These are phyloP conservation scores for Neophaeococcomyces aloes DNA, from an alignment of 2,329 filamentous ascomycete species.

Conservation along the genomic window DNA sequence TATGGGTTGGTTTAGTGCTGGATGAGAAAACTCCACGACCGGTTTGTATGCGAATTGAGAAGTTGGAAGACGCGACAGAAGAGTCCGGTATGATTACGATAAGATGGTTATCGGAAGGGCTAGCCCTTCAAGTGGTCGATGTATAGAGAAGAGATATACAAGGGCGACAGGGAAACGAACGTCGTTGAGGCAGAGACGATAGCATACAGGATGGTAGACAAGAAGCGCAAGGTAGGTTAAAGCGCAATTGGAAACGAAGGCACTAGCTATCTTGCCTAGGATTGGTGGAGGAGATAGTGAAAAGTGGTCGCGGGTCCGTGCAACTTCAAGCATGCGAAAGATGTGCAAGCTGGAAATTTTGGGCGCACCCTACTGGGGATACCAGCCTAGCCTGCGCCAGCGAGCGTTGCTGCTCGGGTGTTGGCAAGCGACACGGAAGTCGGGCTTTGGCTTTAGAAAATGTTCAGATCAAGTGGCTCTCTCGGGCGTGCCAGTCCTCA, in stretches of 20 bases:
- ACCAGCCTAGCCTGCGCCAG: background rate
- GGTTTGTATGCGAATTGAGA: background rate
- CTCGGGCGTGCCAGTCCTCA: constrained; percentile 3
- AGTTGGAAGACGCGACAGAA: background rate
- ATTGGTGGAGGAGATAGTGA: constrained; percentile 7
- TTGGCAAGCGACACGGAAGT: constrained; percentile 2
- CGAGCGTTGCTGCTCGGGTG: constrained; percentile 1
- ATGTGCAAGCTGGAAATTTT: constrained; percentile 1
- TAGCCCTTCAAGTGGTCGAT: background rate
- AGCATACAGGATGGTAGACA: constrained; percentile 1
- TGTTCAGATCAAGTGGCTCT: background rate
- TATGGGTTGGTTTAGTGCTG: background rate
- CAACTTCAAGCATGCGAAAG: constrained; percentile 1
- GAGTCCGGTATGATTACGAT: background rate
- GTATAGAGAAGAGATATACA: background rate
- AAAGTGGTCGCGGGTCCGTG: constrained; percentile 1
- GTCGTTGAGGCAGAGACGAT: constrained; percentile 7
- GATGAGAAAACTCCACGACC: constrained; percentile 3
- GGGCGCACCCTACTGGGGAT: constrained; percentile 1
- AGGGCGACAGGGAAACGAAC: constrained; percentile 4
- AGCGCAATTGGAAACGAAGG: constrained; percentile 7
- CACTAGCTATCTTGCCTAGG: constrained; percentile 3
- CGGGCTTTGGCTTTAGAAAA: constrained; percentile 3
- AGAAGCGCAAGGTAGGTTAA: background rate
- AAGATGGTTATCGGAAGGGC: background rate